Percentiles rank a stretch among this genome's conserved stretches.
These are phyloP conservation scores for Lupinus albus DNA, from an alignment of 306 rosid genomes.

Conservation along the genomic window DNA sequence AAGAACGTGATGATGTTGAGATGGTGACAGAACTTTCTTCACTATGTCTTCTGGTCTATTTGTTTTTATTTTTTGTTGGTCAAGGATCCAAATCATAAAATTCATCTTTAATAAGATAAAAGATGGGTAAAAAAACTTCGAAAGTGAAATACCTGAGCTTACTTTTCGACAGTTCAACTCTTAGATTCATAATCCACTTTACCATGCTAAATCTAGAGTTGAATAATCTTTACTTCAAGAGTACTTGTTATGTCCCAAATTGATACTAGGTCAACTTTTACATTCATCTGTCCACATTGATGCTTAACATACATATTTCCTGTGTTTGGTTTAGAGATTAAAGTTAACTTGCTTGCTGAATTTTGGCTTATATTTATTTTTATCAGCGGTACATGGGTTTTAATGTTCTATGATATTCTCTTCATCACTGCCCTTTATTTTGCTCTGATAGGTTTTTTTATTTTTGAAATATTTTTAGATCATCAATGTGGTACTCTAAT, in stretches of 20 bases:
- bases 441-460: not conserved
- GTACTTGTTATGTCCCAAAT: not conserved
- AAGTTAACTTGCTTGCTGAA: not conserved
- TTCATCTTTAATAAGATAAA: conserved; percentile 1
- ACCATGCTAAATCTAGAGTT: conserved; percentile 2
- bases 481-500: not conserved
- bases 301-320: not conserved
- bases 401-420: conserved; percentile 17
- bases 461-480: conserved; percentile 7
- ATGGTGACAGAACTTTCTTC: conserved; percentile 62
- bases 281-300: conserved; percentile 1
- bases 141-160: conserved; percentile 26
- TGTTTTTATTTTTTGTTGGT: conserved; percentile 18
- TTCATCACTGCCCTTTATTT: conserved; percentile 1
- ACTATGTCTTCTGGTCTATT: conserved; percentile 20
- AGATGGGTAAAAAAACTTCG: not conserved
- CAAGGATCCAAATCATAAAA: conserved; percentile 17
- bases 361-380: not conserved
- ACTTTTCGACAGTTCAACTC: conserved; percentile 5
- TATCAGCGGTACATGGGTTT: not conserved
- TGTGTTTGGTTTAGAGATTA: conserved; percentile 10
- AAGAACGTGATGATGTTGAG: conserved; percentile 91
- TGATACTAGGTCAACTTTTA: conserved; percentile 15
- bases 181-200: conserved; percentile 2
- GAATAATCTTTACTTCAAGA: not conserved